Conservation (phyloP, 2,329 filamentous ascomycete genomes). For the Sordariomycetes sp. region DNA sequence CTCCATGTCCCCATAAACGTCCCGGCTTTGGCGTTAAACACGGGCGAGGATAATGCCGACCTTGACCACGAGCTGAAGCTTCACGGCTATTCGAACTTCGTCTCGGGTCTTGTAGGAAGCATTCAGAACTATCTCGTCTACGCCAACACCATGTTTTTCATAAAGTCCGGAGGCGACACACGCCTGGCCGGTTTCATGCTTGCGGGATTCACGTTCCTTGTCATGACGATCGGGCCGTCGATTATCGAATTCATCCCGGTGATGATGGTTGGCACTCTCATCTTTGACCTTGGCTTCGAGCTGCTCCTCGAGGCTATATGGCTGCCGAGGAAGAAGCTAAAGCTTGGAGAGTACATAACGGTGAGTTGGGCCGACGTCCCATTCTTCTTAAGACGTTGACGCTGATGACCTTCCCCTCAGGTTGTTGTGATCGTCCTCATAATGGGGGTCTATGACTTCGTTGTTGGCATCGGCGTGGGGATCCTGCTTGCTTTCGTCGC, state of each 20-base stretch:
- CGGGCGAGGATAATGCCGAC: slow-evolving; percentile 84
- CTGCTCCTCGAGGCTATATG: slow-evolving; percentile 81
- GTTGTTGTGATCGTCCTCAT: slow-evolving; percentile 79
- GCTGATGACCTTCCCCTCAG: neutral
- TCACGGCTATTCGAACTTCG: slow-evolving; percentile 84
- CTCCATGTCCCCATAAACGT: slow-evolving; percentile 98
- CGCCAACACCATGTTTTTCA: slow-evolving; percentile 95
- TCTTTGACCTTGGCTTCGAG: slow-evolving; percentile 91
- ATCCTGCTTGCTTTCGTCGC: slow-evolving; percentile 87
- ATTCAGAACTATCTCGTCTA: slow-evolving; percentile 97
- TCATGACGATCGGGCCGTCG: slow-evolving; percentile 76
- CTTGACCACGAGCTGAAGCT: slow-evolving; percentile 86
- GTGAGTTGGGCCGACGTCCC: slow-evolving; percentile 25
- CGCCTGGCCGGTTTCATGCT: slow-evolving; percentile 79
- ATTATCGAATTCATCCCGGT: slow-evolving; percentile 92
- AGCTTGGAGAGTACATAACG: slow-evolving; percentile 79
- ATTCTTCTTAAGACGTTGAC: neutral
- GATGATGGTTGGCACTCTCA: slow-evolving; percentile 91
- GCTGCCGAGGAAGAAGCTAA: slow-evolving; percentile 79
- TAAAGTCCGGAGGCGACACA: slow-evolving; percentile 80
- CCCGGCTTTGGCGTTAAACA: slow-evolving; percentile 80
- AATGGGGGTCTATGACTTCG: slow-evolving; percentile 96
- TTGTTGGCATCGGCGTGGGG: slow-evolving; percentile 83
- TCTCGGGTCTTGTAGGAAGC: slow-evolving; percentile 79
- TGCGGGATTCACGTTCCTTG: slow-evolving; percentile 65